Percentiles rank a stretch among this genome's conserved stretches.
Conservation (phyloP, 306 rosid genomes). For the Dryas alaskensis region DNA sequence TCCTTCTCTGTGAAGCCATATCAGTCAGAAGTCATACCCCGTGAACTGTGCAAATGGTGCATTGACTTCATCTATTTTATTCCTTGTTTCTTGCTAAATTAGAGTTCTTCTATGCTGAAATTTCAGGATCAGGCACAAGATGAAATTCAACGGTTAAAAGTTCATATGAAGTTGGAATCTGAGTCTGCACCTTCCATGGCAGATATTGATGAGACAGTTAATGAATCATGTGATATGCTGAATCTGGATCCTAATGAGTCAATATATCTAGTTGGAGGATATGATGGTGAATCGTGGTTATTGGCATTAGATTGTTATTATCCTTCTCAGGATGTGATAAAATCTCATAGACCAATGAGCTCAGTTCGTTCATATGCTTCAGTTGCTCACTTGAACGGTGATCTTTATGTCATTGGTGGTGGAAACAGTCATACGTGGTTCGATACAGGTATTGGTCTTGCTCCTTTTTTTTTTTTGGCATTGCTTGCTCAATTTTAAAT, state of each 20-base stretch:
- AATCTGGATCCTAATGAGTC: slow-evolving; percentile 55
- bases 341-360: slow-evolving; percentile 42
- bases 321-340: slow-evolving; percentile 46
- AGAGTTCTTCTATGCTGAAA: slow-evolving; percentile 16
- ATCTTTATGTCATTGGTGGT: slow-evolving; percentile 51
- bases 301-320: slow-evolving; percentile 53
- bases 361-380: slow-evolving; percentile 45
- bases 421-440: slow-evolving; percentile 47
- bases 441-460: slow-evolving; percentile 42
- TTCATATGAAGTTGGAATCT: slow-evolving; percentile 30
- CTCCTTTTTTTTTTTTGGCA: neutral
- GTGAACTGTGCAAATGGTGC: neutral
- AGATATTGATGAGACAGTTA: slow-evolving; percentile 25
- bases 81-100: slow-evolving; percentile 7
- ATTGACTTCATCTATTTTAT: neutral
- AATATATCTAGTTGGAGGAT: slow-evolving; percentile 71
- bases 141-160: slow-evolving; percentile 54
- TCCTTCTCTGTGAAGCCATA: no score
- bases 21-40: neutral
- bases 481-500: slow-evolving; percentile 8
- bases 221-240: slow-evolving; percentile 27
- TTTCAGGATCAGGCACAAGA: slow-evolving; percentile 42
- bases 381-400: slow-evolving; percentile 39
- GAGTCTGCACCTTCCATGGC: slow-evolving; percentile 26
- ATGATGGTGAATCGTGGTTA: slow-evolving; percentile 52